phyloP scores from a whole-genome alignment of 352 stramenopile species.

The Phytophthora pini region DNA sequence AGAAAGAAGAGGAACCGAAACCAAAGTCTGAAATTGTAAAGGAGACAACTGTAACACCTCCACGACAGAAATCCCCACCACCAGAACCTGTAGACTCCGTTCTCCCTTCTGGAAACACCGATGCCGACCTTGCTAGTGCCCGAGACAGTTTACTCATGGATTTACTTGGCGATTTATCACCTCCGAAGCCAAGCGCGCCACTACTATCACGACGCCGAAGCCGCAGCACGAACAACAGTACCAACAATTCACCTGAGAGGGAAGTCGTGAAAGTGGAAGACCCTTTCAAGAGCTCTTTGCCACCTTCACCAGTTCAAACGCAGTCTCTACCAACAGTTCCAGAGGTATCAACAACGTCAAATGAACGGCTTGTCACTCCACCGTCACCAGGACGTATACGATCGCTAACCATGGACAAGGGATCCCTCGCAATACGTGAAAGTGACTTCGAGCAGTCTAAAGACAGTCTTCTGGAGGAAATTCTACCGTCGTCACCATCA shows the following conservation, averaged over 20 bases:
- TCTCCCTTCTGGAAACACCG: neutral
- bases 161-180: constrained; percentile 47
- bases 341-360: constrained; percentile 15
- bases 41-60: constrained; percentile 8
- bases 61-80: constrained; percentile 3
- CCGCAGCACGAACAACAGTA: constrained; percentile 8
- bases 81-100: neutral
- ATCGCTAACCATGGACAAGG: constrained; percentile 50
- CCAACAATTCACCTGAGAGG: constrained; percentile 32
- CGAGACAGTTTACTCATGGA: constrained; percentile 65
- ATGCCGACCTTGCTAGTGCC: constrained; percentile 38
- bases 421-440: constrained; percentile 51
- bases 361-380: constrained; percentile 3
- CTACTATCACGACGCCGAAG: constrained; percentile 8
- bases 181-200: constrained; percentile 33
- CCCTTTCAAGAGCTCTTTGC: constrained; percentile 14
- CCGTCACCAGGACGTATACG: constrained; percentile 42
- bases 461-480: constrained; percentile 69
- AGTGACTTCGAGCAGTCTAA: constrained; percentile 76
- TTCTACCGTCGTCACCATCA: constrained; percentile 44
- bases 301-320: constrained; percentile 14
- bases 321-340: constrained; percentile 12
- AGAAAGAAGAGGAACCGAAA: constrained; percentile 4
- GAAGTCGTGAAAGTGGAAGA: constrained; percentile 15
- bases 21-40: neutral